phyloP scores from a whole-genome alignment of 108 stramenopile species.

The Cyclotella atomus region DNA sequence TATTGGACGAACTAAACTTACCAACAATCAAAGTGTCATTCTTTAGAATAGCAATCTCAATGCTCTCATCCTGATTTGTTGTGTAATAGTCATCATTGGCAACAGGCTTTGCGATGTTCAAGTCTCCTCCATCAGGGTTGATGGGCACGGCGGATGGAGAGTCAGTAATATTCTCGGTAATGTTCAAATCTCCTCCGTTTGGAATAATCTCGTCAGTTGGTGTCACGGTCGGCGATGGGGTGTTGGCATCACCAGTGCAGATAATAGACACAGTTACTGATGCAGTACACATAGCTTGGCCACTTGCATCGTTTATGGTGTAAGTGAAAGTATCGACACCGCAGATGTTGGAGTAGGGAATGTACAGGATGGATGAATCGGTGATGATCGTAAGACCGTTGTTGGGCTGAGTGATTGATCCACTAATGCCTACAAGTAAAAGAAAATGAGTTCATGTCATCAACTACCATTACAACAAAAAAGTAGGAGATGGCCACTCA shows the following conservation, averaged over 20 bases:
- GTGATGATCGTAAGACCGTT: conserved; percentile 18
- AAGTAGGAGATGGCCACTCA: neutral
- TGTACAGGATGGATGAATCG: conserved; percentile 16
- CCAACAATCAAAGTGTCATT: conserved; percentile 2
- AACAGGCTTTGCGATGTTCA: neutral
- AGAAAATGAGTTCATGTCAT: neutral
- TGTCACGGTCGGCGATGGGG: neutral
- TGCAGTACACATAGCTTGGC: conserved; percentile 1
- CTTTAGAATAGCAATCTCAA: neutral
- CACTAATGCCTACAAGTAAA: neutral
- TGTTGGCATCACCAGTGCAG: neutral
- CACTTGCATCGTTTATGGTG: conserved; percentile 9
- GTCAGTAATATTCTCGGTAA: neutral
- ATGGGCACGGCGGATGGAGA: conserved; percentile 4
- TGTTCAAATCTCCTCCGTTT: neutral
- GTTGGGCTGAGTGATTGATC: neutral
- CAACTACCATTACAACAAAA: too few relatives aligned
- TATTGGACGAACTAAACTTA: too few relatives aligned
- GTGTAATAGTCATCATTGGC: conserved; percentile 23
- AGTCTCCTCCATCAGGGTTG: neutral
- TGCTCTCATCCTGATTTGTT: conserved; percentile 11
- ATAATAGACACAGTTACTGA: conserved; percentile 10
- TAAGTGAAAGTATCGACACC: conserved; percentile 32
- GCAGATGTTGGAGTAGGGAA: conserved; percentile 16
- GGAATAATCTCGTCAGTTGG: neutral